These are phyloP conservation scores for Lignosus rhinocerotis DNA, from an alignment of 1,284 basidiomycete species.

Conservation along the genomic window DNA sequence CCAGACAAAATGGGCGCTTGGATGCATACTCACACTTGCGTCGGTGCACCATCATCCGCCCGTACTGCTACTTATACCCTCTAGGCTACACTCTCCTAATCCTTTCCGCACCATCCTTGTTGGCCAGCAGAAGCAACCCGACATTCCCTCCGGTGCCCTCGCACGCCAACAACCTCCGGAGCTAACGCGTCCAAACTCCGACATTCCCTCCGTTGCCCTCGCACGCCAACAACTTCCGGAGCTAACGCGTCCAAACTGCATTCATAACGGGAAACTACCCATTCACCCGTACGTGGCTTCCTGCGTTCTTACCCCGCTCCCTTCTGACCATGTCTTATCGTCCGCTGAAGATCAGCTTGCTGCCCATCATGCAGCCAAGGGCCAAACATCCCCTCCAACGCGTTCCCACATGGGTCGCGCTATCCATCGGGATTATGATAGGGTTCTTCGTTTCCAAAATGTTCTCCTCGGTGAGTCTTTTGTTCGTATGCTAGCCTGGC, in stretches of 20 bases:
- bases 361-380: constrained; percentile 33
- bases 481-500: neutral
- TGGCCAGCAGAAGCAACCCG: neutral
- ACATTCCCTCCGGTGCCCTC: neutral
- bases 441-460: constrained; percentile 64
- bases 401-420: constrained; percentile 44
- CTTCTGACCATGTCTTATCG: constrained; percentile 14
- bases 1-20: constrained; percentile 14
- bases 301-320: constrained; percentile 7
- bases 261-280: constrained; percentile 7
- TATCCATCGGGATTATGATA: constrained; percentile 64
- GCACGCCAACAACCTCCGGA: constrained; percentile 10
- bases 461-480: constrained; percentile 35
- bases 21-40: neutral
- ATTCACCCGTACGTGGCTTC: constrained; percentile 11
- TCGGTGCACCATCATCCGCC: neutral
- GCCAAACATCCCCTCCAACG: constrained; percentile 31
- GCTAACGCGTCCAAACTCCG: constrained; percentile 15
- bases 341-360: constrained; percentile 13
- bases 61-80: constrained; percentile 14
- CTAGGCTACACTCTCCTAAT: constrained; percentile 18
- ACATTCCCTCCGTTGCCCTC: neutral
- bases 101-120: neutral
- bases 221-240: constrained; percentile 9
- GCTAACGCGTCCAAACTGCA: constrained; percentile 14